A percentile compares a stretch with the other conserved stretches of the same genome.
Evolutionary conservation across 805 yeast species (phyloP).

Genomic region (Ogataea allantospora): DNA sequence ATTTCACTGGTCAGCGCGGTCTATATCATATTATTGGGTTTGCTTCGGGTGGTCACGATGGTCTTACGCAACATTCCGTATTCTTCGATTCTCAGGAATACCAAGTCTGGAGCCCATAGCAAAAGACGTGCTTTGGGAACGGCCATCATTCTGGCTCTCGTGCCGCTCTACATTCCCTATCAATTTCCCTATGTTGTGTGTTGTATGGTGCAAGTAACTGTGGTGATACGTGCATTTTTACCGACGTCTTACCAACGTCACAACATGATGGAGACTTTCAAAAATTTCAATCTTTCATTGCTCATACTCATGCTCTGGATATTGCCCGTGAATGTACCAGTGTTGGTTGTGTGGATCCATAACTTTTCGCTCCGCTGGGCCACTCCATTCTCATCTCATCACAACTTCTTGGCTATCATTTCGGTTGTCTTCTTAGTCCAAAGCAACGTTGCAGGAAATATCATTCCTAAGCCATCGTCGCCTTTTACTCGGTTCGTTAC

Average conservation of each 20-base stretch:
- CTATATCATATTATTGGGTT: slow-evolving; percentile 31
- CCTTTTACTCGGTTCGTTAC: slow-evolving; percentile 33
- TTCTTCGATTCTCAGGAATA: slow-evolving; percentile 3
- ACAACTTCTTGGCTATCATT: slow-evolving; percentile 71
- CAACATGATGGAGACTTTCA: slow-evolving; percentile 32
- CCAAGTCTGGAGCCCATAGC: slow-evolving; percentile 10
- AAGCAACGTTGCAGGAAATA: slow-evolving; percentile 47
- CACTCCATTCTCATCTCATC: slow-evolving; percentile 85
- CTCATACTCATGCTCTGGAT: slow-evolving; percentile 73
- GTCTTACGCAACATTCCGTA: slow-evolving; percentile 14
- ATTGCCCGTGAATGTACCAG: slow-evolving; percentile 75
- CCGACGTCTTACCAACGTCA: slow-evolving; percentile 2
- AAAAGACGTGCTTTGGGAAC: slow-evolving; percentile 35
- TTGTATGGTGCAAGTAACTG: slow-evolving; percentile 54
- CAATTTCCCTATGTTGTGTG: slow-evolving; percentile 72
- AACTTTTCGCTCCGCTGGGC: slow-evolving; percentile 75
- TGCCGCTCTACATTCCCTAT: slow-evolving; percentile 69
- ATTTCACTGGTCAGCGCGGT: slow-evolving; percentile 41
- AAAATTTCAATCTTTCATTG: slow-evolving; percentile 62
- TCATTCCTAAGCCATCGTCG: slow-evolving; percentile 39
- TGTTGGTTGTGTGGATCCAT: slow-evolving; percentile 76
- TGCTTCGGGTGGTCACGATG: slow-evolving; percentile 28
- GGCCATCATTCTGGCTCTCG: slow-evolving; percentile 40
- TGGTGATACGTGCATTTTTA: slow-evolving; percentile 40
- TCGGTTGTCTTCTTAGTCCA: slow-evolving; percentile 67